Base-by-base conservation (phyloP, 352 stramenopile species). In the Labyrinthula sp. region DNA sequence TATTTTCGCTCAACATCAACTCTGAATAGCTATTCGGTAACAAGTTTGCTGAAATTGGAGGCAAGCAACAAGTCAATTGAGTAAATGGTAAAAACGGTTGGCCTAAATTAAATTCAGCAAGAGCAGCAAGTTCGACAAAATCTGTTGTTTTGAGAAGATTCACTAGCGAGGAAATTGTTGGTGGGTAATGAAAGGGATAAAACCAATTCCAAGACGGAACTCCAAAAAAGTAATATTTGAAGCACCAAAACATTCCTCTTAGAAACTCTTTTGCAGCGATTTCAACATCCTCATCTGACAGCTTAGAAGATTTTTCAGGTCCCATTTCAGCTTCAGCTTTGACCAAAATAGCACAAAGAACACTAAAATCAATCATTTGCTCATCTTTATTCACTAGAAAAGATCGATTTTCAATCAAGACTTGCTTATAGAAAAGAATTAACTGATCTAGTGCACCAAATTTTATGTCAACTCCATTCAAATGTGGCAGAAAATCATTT, bases 401-500 rank as follows among this genome's bases (percentile, higher is more conserved):
- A n/a, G n/a, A n/a, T n/a, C n/a, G n/a, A n/a, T n/a, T n/a, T n/a
- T n/a, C 60, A n/a, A 68, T 64, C 12, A 87, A 58, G 29, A 82
- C 48, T 54, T 77, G 58, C 37, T 52, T 38, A 30, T 65, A 65
- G 15, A 38, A n/a, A 10, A 1, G 9, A 60, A 90, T 85, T 5
- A 99, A 59, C 29, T 93, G 59, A 25, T 89, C 83, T 46, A 98
- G 94, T 0, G 86, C 88, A 18, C 93, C 80, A 62, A 98, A 88
- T 25, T 74, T 79, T 62, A 99, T 98, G 66, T 97, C 86, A 5
- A 98, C 65, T 30, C 83, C 89, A 30, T 87, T 90, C 50, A 93
- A 82, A 58, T 99, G 89, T 10, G 91, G 91, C 43, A 99, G 81
- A 47, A 99, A 99, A 58, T 99, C 89, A 67, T 99, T 97, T 27